Base-by-base conservation (phyloP, 306 rosid genomes). In the Fragaria nilgerrensis region DNA sequence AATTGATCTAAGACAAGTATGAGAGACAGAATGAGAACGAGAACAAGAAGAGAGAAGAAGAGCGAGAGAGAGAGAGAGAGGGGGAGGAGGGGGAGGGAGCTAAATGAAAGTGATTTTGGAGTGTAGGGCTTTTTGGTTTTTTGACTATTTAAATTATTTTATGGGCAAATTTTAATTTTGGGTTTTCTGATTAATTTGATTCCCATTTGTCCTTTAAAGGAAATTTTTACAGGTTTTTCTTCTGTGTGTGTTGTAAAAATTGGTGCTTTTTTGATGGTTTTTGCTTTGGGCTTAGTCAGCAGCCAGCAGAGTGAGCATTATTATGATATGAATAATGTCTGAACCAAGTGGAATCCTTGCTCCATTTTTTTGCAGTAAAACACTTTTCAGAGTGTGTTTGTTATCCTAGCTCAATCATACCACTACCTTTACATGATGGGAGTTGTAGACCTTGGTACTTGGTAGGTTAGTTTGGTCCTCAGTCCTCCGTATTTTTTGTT, bases 1-100 rank as follows among this genome's bases (percentile, higher is more conserved):
- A 85, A 85, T 86, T 87, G 89, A 87, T 87, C 85, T 45, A 48
- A 3, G 61, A 62, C 77, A 80, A 47, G 50, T 55, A 67, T 16
- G 87, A 88, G 19, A 63, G 20, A 64, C 44, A 70, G 25, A 50
- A 55, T 9, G 55, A 68, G 65, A 64, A 61, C 8, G 22, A 56
- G 52, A 74, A 45, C 39, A 36, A 74, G 55, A 44, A 49, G 79
- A 67, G 66, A 69, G 76, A 58, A 79, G 52, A 32, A 22, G 49
- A 34, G 29, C 25, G 39, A 36, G 39, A 36, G 43, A 39, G 61
- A 62, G 6, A 15, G 55, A 7, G 12, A 47, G 70, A 43, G 41
- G 0, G 45, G 29, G 70, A 16, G 36, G 63, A 20, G 67, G 59
- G 58, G 61, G 71, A 68, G 80, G 75, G 82, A 77, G 75, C 77